Evolutionary conservation across 495 filamentous ascomycete genomes (phyloP).

Genomic region (Daldinia bambusicola): DNA sequence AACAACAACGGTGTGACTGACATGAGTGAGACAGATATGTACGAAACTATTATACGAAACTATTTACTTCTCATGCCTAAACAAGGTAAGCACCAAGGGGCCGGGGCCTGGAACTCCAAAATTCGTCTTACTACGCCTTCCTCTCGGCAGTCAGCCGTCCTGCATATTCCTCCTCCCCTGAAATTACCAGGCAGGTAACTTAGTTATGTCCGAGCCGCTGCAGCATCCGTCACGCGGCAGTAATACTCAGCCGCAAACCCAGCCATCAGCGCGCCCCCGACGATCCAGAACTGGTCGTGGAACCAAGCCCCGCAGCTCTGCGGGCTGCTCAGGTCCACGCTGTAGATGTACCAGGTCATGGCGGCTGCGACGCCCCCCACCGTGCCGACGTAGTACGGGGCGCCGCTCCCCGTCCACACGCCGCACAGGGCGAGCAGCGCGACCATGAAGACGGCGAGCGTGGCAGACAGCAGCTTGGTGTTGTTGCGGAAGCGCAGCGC

Average conservation of each 20-base stretch:
- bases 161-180: background rate
- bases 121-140: background rate
- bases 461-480: conserved; percentile 36
- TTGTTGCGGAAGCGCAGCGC: conserved; percentile 49
- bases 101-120: too few relatives aligned
- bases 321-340: conserved; percentile 42
- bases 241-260: conserved; percentile 26
- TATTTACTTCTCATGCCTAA: too few relatives aligned
- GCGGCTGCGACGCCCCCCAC: background rate
- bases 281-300: conserved; percentile 41
- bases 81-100: too few relatives aligned
- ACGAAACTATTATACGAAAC: too few relatives aligned
- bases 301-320: conserved; percentile 46
- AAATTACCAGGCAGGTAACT: too few relatives aligned
- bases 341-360: background rate
- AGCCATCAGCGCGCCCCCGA: conserved; percentile 30
- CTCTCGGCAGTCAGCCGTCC: background rate
- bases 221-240: background rate
- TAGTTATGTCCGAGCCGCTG: too few relatives aligned
- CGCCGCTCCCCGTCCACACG: background rate
- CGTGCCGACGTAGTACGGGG: background rate
- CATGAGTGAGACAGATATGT: too few relatives aligned
- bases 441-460: conserved; percentile 14
- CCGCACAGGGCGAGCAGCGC: background rate
- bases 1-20: too few relatives aligned